phyloP scores from a whole-genome alignment of 108 stramenopile species.

The Ochromonas danica region DNA sequence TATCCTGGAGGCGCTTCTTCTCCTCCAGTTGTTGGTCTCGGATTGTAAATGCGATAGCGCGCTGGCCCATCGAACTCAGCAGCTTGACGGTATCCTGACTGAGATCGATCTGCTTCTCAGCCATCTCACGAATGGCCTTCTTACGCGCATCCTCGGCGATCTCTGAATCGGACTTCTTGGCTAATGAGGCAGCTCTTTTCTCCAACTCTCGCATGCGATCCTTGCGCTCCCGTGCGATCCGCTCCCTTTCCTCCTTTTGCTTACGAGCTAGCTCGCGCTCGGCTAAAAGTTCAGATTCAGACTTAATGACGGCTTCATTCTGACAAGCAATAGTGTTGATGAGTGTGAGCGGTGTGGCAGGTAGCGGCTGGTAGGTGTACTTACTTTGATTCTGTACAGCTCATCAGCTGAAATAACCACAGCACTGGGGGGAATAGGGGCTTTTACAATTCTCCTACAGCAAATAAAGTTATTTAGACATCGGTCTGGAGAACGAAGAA shows the following conservation, averaged over 20 bases:
- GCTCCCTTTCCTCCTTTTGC: conserved; percentile 41
- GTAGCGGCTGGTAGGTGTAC: not conserved
- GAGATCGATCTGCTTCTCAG: conserved; percentile 63
- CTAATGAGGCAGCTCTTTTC: conserved; percentile 60
- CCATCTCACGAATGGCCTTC: conserved; percentile 65
- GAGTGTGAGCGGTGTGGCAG: not conserved
- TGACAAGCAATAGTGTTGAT: not conserved
- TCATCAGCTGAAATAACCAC: not conserved
- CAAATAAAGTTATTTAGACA: too few species aligned
- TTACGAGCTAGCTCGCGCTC: conserved; percentile 4
- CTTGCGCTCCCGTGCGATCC: conserved; percentile 58
- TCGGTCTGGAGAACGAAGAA: too few species aligned
- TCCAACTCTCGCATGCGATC: conserved; percentile 66
- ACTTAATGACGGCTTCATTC: conserved; percentile 28
- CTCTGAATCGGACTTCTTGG: conserved; percentile 49
- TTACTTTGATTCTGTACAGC: not conserved
- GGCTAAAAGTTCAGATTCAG: not conserved
- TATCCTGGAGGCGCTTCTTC: conserved; percentile 55
- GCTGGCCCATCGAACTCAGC: conserved; percentile 62
- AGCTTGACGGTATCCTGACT: conserved; percentile 71
- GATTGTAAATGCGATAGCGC: conserved; percentile 71
- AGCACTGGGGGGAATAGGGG: not conserved
- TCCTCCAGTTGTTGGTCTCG: conserved; percentile 74
- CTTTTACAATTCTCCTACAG: not conserved
- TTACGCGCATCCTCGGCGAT: conserved; percentile 56